These are phyloP conservation scores for Verticillium klebahnii DNA, from an alignment of 2,329 filamentous ascomycete species.

Conservation along the genomic window DNA sequence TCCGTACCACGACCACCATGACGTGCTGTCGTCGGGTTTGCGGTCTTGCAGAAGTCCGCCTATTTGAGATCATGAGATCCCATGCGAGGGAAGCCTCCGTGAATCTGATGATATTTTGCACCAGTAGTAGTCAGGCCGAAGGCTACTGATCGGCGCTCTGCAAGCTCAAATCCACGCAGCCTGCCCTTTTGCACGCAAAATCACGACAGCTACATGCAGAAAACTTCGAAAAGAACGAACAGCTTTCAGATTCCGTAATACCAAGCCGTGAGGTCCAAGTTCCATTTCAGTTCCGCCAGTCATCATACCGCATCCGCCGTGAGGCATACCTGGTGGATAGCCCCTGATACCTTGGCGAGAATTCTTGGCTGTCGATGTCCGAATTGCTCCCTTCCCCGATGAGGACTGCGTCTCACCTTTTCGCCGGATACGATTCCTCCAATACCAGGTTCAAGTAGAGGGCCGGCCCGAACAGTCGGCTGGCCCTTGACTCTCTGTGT, in stretches of 20 bases:
- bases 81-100: neutral
- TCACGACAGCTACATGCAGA: neutral
- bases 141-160: neutral
- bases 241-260: neutral
- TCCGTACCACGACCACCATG: neutral
- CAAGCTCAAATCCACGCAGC: neutral
- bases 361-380: too few relatives aligned
- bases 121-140: neutral
- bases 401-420: too few relatives aligned
- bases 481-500: too few relatives aligned
- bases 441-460: too few relatives aligned
- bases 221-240: neutral
- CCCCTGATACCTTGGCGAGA: neutral
- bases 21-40: neutral
- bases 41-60: neutral
- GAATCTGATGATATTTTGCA: neutral
- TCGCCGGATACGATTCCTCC: neutral
- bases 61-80: neutral
- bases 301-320: neutral
- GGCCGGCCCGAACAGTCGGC: too few relatives aligned
- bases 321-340: neutral
- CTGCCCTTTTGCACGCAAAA: neutral
- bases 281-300: neutral
- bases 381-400: too few relatives aligned
- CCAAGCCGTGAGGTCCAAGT: neutral